Evolutionary conservation across 1,284 basidiomycete genomes (phyloP).

Genomic region (Gastroboletus turbinatus): DNA sequence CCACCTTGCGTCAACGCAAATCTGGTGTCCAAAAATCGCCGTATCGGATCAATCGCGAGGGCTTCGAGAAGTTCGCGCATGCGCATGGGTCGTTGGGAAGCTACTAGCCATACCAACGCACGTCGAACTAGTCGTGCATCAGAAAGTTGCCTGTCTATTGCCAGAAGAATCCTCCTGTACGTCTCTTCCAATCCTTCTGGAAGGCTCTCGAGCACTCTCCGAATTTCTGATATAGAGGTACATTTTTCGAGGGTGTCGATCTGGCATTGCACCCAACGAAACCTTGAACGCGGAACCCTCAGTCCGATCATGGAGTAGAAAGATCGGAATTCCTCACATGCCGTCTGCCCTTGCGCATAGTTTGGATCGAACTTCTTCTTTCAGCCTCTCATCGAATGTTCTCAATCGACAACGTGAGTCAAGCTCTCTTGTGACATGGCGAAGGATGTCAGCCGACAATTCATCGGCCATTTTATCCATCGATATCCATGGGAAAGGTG

Average conservation of each 20-base stretch:
- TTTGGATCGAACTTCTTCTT: not conserved
- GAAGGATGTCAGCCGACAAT: conserved; percentile 5
- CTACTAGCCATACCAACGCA: conserved; percentile 9
- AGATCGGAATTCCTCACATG: not conserved
- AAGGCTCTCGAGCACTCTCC: conserved; percentile 2
- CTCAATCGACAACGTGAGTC: conserved; percentile 1
- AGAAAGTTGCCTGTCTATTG: not conserved
- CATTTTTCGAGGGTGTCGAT: conserved; percentile 8
- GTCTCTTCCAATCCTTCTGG: conserved; percentile 15
- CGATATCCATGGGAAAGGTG: not conserved
- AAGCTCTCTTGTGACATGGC: conserved; percentile 2
- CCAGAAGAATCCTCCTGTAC: conserved; percentile 9
- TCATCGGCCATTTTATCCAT: conserved; percentile 6
- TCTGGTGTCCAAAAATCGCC: not conserved
- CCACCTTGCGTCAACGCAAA: not conserved
- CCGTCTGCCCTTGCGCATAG: not conserved
- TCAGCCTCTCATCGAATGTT: not conserved
- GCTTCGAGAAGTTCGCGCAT: not conserved
- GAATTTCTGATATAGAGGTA: not conserved
- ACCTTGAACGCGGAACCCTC: conserved; percentile 2
- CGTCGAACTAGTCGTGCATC: not conserved
- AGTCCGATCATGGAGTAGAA: not conserved
- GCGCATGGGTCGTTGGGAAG: not conserved
- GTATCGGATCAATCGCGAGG: conserved; percentile 1
- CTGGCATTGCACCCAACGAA: conserved; percentile 18